Base-by-base conservation (phyloP, 345 rosid species). In the Salix arbutifolia region DNA sequence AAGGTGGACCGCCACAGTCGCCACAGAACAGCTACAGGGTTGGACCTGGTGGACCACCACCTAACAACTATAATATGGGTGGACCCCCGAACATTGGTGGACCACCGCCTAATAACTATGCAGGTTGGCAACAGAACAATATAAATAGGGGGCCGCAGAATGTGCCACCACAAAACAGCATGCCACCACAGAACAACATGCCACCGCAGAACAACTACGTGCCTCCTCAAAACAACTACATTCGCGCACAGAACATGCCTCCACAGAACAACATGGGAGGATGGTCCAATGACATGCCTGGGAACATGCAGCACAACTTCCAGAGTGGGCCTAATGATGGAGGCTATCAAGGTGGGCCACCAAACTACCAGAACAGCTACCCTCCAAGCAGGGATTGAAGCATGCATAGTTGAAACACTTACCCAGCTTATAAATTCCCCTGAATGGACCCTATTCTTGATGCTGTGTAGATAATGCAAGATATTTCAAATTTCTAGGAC, bases 331-430 rank as follows among this genome's bases (percentile, higher is more conserved):
- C 80, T 6, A 58, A 67, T 23, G 21, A 65, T 53, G 83, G 79
- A 38, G 79, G 65, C 23, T 65, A 58, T 80, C 84, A 79, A 72
- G 81, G 76, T 60, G 74, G 64, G 25, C 14, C 76, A 9, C 71
- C 75, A 18, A 80, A 76, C 69, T 78, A 76, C 70, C 81, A 71
- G 77, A 74, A 85, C 67, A 73, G 66, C 48, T 81, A 82, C 81
- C 26, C 56, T 18, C 84, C 83, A 30, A 77, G 65, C 76, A 71
- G 74, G 53, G 83, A 78, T 40, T 71, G 76, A 17, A 65, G 56
- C 69, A 50, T 72, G 35, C 74, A 83, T 2, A 75, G 73, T 72
- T 73, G 84, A 69, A 79, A 85, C 17, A 16, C 70, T 26, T 76
- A 67, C 40, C 35, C 38, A 16, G 25, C 52, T 23, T 66, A 70